Conservation (phyloP, 1,139 yeast species). For the Candida tropicalis region DNA sequence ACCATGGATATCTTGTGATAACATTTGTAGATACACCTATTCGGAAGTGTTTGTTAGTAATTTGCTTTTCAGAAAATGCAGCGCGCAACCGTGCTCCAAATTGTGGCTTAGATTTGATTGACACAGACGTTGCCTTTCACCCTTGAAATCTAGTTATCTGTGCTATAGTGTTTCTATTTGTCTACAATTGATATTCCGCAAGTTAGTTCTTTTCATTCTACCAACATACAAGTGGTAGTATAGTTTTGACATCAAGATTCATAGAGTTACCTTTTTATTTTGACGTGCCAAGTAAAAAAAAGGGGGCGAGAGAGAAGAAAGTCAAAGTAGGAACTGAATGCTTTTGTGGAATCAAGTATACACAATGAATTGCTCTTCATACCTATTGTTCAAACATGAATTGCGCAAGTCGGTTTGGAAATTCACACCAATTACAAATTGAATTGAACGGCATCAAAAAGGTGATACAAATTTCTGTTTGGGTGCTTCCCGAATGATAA, state of each 20-base stretch:
- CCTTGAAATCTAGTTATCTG: neutral
- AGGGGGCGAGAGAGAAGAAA: neutral
- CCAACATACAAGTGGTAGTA: too few relatives aligned
- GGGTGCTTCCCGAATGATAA: too few relatives aligned
- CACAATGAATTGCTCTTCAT: neutral
- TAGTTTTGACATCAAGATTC: too few relatives aligned
- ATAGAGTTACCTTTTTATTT: too few relatives aligned
- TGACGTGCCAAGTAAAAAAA: constrained; percentile 7
- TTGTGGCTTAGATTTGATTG: constrained; percentile 2
- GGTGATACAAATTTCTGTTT: neutral
- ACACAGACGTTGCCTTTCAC: neutral
- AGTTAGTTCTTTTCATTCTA: too few relatives aligned
- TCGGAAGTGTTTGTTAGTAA: too few relatives aligned
- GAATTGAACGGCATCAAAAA: constrained; percentile 3
- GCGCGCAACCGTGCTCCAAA: neutral
- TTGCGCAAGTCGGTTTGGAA: neutral
- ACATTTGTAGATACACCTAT: too few relatives aligned
- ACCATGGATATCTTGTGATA: too few relatives aligned
- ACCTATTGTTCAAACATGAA: neutral
- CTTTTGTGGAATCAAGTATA: neutral
- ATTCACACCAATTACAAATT: neutral
- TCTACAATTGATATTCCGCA: too few relatives aligned
- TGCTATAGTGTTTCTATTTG: too few relatives aligned
- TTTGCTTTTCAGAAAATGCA: neutral
- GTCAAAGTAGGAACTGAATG: neutral